These are phyloP conservation scores for Corynascus novoguineensis DNA, from an alignment of 495 filamentous ascomycete species.

Conservation along the genomic window DNA sequence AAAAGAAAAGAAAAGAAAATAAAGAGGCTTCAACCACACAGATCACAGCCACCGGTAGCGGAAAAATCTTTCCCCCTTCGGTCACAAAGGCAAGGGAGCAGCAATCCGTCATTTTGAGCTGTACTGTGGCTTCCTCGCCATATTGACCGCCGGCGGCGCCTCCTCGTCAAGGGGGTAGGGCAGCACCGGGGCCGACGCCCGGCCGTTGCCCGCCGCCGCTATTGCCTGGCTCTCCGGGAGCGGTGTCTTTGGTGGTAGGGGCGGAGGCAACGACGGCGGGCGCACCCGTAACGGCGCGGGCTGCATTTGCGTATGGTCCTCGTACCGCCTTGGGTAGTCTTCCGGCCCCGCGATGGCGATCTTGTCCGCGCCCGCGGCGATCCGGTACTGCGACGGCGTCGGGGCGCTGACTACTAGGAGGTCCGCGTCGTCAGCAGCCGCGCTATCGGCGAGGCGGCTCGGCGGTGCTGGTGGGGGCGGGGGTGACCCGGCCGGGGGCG, in stretches of 20 bases:
- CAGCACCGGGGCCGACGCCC: conserved; percentile 19
- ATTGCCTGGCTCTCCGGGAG: conserved; percentile 48
- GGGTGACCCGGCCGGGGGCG: conserved; percentile 31
- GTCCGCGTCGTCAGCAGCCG: conserved; percentile 37
- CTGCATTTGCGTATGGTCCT: conserved; percentile 41
- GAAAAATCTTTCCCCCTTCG: neutral
- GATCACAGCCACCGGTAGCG: conserved; percentile 1
- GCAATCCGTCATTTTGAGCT: conserved; percentile 50
- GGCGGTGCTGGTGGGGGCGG: conserved; percentile 30
- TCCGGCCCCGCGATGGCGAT: conserved; percentile 55
- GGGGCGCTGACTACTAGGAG: conserved; percentile 46
- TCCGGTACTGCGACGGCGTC: conserved; percentile 48
- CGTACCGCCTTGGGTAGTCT: conserved; percentile 50
- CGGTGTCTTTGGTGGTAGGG: conserved; percentile 80
- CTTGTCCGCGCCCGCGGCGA: conserved; percentile 50
- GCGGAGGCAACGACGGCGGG: conserved; percentile 55
- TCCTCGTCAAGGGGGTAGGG: conserved; percentile 80
- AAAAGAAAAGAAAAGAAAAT: neutral
- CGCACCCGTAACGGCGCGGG: conserved; percentile 38
- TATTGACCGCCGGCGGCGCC: conserved; percentile 76
- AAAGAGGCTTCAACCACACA: neutral
- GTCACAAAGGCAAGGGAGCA: neutral
- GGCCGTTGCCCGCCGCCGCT: conserved; percentile 2
- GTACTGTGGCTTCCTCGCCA: conserved; percentile 79
- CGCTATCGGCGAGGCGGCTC: conserved; percentile 18